Evolutionary conservation across 1,284 basidiomycete species (phyloP), one percentile per base, ranked within the genome.

Genomic region (Naganishia cerealis): DNA sequence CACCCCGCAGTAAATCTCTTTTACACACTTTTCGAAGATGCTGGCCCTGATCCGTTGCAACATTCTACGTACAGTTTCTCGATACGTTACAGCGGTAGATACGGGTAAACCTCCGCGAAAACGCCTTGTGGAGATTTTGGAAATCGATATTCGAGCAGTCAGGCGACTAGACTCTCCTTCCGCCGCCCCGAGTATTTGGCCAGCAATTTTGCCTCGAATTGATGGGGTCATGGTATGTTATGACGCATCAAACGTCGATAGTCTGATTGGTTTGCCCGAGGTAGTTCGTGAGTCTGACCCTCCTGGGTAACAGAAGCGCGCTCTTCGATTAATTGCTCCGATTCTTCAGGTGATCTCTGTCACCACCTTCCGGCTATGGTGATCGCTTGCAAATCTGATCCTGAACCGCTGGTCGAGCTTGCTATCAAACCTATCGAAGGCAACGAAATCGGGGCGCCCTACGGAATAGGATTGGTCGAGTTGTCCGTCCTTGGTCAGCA

Each of bases 341-440:
- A 8, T 18, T 33, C 29, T 36, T 0, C 56, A 76, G 75, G 70
- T 53, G 67, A 69, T 10, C 68, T 75, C 6, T 72, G 73, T 8
- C 68, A 66, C 8, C 53, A 59, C 3, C 57, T 76, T 4, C 79
- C 79, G 1, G 75, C 75, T 55, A 75, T 81, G 53, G 70, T 81
- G 12, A 73, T 81, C 38, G 80, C 78, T 0, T 80, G 79, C 72
- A 80, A 80, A 67, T 78, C 79, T 1, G 80, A 81, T 67, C 78
- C 78, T 4, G 73, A 72, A 12, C 38, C 39, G 7, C 50, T 48
- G 1, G 69, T 58, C 29, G 24, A 54, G 10, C 70, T 75, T 0
- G 73, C 75, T 46, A 74, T 81, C 38, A 73, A 75, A 16, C 74
- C 80, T 5, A 72, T 74, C n/a, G 71, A 73, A 39, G 80, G 75